Evolutionary conservation across 2,329 filamentous ascomycete species (phyloP), one percentile per base, ranked within the genome.

Genomic region (Gyromitra esculenta): DNA sequence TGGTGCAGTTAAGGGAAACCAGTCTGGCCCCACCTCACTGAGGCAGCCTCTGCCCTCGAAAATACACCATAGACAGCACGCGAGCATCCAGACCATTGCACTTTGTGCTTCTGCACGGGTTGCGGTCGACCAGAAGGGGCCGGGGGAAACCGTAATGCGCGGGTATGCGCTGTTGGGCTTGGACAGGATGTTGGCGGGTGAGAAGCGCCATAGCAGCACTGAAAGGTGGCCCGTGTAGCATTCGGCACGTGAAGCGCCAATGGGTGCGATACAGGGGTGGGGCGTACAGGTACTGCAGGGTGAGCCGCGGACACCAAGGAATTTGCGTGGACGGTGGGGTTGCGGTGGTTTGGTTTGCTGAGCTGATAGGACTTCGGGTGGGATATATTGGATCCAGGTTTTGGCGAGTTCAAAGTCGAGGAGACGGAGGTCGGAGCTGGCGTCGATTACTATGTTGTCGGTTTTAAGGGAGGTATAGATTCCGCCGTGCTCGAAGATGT

Each of bases 1-100:
- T 9, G 50, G 59, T 11, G 9, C 8, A 13, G 39, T 13, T 8
- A 74, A 37, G 5, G 72, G 72, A 45, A 74, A 70, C 72, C 72
- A 75, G 2, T 71, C 65, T 15, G 13, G 7, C 6, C 72, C 72
- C 3, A 74, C 18, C 1, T 65, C 71, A 15, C 64, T 60, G 41
- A 77, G 41, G 9, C 75, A 77, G 5, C 50, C 8, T 8, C 25
- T 50, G 8, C 43, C 60, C 41, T 77, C 75, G 31, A 77, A 59
- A 5, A 77, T 25, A 60, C 75, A 77, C 75, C 75, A 77, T 41
- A 77, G 54, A 7, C 71, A 69, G 9, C 71, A 75, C 1, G 57
- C 64, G 18, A 77, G 43, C 75, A 77, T 77, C 70, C 72, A 77
- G 21, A 69, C 64, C 75, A 77, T 77, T 18, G 75, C 75, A n/a